Conservation (phyloP, 768 basidiomycete species). For the Astraeus odoratus region DNA sequence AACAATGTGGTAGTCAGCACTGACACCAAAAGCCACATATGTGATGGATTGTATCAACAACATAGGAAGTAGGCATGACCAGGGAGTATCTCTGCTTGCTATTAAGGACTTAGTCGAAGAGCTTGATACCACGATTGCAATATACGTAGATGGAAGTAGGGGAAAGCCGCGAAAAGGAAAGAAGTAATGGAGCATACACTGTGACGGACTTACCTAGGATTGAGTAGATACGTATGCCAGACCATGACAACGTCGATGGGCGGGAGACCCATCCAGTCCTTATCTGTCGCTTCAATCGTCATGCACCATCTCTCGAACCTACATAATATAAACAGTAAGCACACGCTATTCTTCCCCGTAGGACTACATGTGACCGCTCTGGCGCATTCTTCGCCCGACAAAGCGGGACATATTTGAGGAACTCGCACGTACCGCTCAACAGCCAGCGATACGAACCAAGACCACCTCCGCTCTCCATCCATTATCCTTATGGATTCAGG, state of each 20-base stretch:
- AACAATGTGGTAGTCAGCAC: neutral
- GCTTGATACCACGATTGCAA: too few relatives aligned
- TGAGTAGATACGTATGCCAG: conserved; percentile 35
- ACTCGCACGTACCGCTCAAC: conserved; percentile 27
- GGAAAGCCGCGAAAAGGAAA: neutral
- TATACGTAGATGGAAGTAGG: neutral
- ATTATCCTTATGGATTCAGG: conserved; percentile 9
- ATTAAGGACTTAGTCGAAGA: too few relatives aligned
- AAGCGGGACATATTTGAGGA: neutral
- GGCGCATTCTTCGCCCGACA: too few relatives aligned
- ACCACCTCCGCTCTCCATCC: conserved; percentile 28
- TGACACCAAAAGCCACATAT: too few relatives aligned
- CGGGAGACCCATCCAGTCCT: conserved; percentile 16
- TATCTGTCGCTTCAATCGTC: conserved; percentile 1
- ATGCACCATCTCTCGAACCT: conserved; percentile 33
- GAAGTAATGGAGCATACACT: neutral
- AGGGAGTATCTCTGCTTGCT: too few relatives aligned
- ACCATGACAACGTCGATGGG: conserved; percentile 36
- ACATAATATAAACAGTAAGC: neutral
- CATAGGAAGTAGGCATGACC: neutral
- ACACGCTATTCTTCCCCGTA: too few relatives aligned
- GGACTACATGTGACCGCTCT: too few relatives aligned
- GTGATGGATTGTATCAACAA: neutral
- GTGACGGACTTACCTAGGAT: conserved; percentile 23
- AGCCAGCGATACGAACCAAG: conserved; percentile 32